Evolutionary conservation across 306 rosid species (phyloP).

Genomic region (Medicago ruthenica): DNA sequence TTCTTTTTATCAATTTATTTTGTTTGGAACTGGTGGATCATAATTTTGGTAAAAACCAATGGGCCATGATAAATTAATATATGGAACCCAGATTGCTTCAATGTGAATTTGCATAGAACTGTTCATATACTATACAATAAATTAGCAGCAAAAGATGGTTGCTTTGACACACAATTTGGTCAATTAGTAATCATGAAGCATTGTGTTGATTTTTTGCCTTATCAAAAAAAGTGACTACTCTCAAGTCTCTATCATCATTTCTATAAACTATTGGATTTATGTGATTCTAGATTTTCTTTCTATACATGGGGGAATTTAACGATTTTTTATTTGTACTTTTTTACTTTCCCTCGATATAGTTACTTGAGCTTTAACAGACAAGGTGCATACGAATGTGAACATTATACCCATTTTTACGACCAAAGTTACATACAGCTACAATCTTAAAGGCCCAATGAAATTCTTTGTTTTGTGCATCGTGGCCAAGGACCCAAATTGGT

Average conservation of each 20-base stretch:
- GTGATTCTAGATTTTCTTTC: constrained; percentile 15
- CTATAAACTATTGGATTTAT: constrained; percentile 34
- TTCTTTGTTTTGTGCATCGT: constrained; percentile 13
- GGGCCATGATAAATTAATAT: background rate
- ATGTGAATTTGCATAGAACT: constrained; percentile 12
- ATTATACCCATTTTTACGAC: constrained; percentile 21
- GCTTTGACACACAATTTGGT: constrained; percentile 36
- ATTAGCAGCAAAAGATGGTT: constrained; percentile 31
- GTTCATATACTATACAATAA: background rate
- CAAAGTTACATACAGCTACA: background rate
- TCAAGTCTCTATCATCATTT: constrained; percentile 23
- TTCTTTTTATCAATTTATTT: too few species aligned
- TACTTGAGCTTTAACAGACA: constrained; percentile 25
- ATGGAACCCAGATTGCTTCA: constrained; percentile 33
- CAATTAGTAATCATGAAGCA: constrained; percentile 43
- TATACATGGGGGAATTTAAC: background rate
- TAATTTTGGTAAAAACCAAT: background rate
- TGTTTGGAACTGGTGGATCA: background rate
- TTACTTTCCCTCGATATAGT: constrained; percentile 3
- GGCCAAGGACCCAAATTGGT: constrained; percentile 43
- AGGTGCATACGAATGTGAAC: constrained; percentile 30
- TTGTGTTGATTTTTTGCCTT: constrained; percentile 34
- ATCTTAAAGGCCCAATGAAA: constrained; percentile 22
- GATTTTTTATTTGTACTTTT: background rate
- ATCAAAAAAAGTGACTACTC: constrained; percentile 23